Conservation (phyloP, 2,329 filamentous ascomycete species). For the Hymenoscyphus occultus region DNA sequence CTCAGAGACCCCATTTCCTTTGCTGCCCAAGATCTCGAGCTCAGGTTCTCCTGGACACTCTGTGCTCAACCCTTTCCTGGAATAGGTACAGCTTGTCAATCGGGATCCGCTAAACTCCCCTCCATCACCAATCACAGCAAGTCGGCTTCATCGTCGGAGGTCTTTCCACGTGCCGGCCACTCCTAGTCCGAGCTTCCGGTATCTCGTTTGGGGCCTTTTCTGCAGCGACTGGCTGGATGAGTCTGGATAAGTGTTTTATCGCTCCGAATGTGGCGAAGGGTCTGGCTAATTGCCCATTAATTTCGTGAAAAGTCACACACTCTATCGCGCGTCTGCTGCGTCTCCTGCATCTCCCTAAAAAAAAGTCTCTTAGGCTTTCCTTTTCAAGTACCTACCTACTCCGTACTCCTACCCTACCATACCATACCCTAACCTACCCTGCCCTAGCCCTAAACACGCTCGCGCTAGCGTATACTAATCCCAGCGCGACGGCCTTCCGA, state of each 20-base stretch:
- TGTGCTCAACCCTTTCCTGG: not conserved
- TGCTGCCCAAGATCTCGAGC: not conserved
- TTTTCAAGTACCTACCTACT: not conserved
- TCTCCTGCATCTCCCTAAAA: not conserved
- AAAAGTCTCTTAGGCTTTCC: not conserved
- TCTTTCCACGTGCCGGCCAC: not conserved
- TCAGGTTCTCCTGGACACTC: not conserved
- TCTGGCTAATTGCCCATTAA: constrained; percentile 2
- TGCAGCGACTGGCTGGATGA: not conserved
- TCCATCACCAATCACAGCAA: not conserved
- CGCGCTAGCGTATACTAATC: not conserved
- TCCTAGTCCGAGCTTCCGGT: not conserved
- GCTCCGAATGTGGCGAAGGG: not conserved
- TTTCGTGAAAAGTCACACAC: not conserved
- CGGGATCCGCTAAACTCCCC: not conserved
- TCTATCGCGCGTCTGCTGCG: constrained; percentile 2
- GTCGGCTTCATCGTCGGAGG: not conserved
- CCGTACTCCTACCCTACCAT: too few relatives aligned
- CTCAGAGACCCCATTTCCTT: not conserved
- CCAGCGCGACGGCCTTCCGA: not conserved
- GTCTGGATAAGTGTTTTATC: not conserved
- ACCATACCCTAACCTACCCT: not conserved
- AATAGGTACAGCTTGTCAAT: too few relatives aligned
- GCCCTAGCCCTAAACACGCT: not conserved
- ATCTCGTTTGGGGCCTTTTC: not conserved